phyloP scores from a whole-genome alignment of 2,329 filamentous ascomycete genomes.

The Diplodia scrobiculata region DNA sequence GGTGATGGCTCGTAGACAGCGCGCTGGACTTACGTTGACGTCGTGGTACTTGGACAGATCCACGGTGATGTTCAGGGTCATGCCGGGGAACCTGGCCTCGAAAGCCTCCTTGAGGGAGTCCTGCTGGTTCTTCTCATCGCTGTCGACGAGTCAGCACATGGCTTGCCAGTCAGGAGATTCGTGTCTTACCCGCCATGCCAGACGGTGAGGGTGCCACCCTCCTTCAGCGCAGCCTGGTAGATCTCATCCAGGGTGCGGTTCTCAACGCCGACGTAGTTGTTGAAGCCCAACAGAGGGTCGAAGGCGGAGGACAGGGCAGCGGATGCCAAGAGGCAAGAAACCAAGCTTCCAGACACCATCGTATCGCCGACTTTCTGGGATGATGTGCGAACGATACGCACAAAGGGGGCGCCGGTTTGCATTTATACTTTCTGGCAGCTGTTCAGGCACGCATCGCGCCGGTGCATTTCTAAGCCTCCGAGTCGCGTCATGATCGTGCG shows the following conservation, averaged over 20 bases:
- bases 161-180: neutral
- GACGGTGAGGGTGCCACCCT: constrained; percentile 51
- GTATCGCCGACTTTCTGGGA: neutral
- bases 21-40: constrained; percentile 32
- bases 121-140: constrained; percentile 49
- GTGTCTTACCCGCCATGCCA: constrained; percentile 50
- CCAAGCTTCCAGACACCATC: constrained; percentile 9
- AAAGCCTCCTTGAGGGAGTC: constrained; percentile 49
- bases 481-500: neutral
- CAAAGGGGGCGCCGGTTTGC: neutral
- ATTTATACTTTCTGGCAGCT: neutral
- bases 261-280: constrained; percentile 40
- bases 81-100: constrained; percentile 53
- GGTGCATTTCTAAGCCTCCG: neutral
- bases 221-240: constrained; percentile 52
- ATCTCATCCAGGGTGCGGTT: constrained; percentile 55
- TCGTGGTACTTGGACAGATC: constrained; percentile 61
- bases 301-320: constrained; percentile 15
- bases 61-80: constrained; percentile 58
- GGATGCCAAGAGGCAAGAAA: constrained; percentile 11
- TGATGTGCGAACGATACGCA: neutral
- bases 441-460: neutral
- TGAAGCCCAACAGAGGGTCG: constrained; percentile 19
- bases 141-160: neutral
- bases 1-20: neutral